Evolutionary conservation across 1,284 basidiomycete species (phyloP).

Genomic region (Lentinus polychrous): DNA sequence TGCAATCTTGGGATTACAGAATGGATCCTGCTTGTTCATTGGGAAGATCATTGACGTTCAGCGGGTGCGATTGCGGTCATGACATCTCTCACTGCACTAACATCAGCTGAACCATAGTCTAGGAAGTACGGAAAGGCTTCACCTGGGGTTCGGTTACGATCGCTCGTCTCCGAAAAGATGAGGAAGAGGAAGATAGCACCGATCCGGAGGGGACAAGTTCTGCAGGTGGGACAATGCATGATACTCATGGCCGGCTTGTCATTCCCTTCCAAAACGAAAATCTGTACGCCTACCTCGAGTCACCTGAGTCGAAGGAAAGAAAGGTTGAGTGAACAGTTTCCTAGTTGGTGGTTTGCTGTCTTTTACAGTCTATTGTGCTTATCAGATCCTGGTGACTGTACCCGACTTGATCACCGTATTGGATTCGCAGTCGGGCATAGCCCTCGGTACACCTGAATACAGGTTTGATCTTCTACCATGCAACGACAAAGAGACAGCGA

Average conservation of each 20-base stretch:
- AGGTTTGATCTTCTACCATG: too few relatives aligned
- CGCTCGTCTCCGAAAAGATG: conserved; percentile 36
- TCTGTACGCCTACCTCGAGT: conserved; percentile 37
- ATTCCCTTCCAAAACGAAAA: conserved; percentile 60
- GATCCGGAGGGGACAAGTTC: conserved; percentile 3
- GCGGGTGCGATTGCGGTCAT: conserved; percentile 23
- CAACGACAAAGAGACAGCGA: too few relatives aligned
- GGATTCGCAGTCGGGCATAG: conserved; percentile 46
- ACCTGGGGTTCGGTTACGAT: conserved; percentile 43
- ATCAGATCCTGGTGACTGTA: conserved; percentile 37
- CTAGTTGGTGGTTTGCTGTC: background rate
- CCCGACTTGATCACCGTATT: conserved; percentile 53
- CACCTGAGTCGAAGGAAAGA: conserved; percentile 16
- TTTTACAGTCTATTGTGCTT: background rate
- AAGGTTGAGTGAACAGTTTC: background rate
- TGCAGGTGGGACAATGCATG: background rate
- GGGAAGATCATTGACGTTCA: conserved; percentile 49
- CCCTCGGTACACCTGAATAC: conserved; percentile 44
- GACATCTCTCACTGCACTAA: background rate
- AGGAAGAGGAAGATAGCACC: conserved; percentile 32
- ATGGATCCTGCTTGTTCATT: conserved; percentile 43
- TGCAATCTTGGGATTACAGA: conserved; percentile 40
- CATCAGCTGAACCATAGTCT: background rate
- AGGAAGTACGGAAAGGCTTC: conserved; percentile 27
- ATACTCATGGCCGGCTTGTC: conserved; percentile 20